A percentile compares a stretch with the other conserved stretches of the same genome.
These are phyloP conservation scores for Coemansia asiatica DNA, from an alignment of 192 early-diverging fungal species.

Conservation along the genomic window DNA sequence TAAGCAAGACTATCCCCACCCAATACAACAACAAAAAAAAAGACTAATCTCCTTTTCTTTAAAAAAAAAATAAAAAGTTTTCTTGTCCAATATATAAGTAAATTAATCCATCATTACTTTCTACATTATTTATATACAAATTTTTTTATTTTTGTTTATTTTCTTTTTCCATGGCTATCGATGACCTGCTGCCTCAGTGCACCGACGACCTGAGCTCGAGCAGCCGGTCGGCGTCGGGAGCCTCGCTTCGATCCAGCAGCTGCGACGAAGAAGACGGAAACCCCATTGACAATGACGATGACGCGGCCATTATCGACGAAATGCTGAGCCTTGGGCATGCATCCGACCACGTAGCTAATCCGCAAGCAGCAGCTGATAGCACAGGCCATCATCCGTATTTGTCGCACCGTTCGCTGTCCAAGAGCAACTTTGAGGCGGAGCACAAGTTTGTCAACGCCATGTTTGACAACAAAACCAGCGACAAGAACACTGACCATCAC, in stretches of 20 bases:
- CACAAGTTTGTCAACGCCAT: slow-evolving; percentile 41
- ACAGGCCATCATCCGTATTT: slow-evolving; percentile 19
- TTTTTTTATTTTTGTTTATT: too few relatives aligned
- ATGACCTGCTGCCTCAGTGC: too few relatives aligned
- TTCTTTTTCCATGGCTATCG: slow-evolving; percentile 4
- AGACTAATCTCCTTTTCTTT: too few relatives aligned
- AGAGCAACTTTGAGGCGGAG: slow-evolving; percentile 39
- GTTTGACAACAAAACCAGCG: slow-evolving; percentile 14
- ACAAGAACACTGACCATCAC: too few relatives aligned
- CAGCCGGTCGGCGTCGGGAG: slow-evolving; percentile 4
- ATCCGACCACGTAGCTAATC: neutral
- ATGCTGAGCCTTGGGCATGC: slow-evolving; percentile 8
- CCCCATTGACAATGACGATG: slow-evolving; percentile 7
- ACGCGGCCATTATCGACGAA: slow-evolving; percentile 6
- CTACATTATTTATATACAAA: too few relatives aligned
- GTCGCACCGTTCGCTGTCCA: slow-evolving; percentile 26
- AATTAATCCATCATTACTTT: too few relatives aligned
- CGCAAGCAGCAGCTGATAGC: too few relatives aligned
- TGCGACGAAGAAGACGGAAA: slow-evolving; percentile 6
- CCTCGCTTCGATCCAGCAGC: neutral
- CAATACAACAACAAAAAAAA: too few relatives aligned
- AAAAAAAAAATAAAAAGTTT: too few relatives aligned
- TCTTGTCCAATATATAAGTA: too few relatives aligned
- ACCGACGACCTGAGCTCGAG: slow-evolving; percentile 7
- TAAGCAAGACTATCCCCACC: too few relatives aligned